These are phyloP conservation scores for Cucurbita argyrosperma DNA, from an alignment of 306 rosid genomes.

Conservation along the genomic window DNA sequence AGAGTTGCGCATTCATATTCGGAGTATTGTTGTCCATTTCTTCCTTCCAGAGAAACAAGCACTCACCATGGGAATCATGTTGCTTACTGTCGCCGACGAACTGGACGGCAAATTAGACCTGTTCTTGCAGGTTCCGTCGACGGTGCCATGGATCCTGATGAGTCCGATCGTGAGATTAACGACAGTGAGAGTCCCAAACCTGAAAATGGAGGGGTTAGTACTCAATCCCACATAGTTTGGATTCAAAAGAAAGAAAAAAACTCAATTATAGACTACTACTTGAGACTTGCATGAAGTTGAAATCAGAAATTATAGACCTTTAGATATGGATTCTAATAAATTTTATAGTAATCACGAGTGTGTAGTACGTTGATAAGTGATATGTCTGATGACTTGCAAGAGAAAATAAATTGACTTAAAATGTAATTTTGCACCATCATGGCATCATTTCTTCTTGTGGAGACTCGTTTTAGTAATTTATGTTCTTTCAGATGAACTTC, in stretches of 20 bases:
- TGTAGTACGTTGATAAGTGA: no score
- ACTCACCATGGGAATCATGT: constrained; percentile 25
- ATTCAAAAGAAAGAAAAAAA: neutral
- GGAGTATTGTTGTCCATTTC: constrained; percentile 19
- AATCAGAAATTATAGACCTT: no score
- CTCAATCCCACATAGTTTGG: neutral
- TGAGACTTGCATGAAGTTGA: no score
- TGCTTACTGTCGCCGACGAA: constrained; percentile 18
- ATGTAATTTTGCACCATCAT: no score
- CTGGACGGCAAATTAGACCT: constrained; percentile 31
- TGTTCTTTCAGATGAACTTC: constrained; percentile 35
- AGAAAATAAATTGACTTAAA: no score
- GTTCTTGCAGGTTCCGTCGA: constrained; percentile 23
- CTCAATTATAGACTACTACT: no score
- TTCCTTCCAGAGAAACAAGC: constrained; percentile 34
- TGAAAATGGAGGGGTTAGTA: constrained; percentile 43
- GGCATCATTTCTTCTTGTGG: no score
- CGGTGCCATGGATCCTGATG: constrained; percentile 40
- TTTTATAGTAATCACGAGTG: neutral
- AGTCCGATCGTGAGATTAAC: constrained; percentile 31
- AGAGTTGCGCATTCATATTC: constrained; percentile 29
- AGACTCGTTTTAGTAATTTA: neutral
- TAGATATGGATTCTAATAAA: neutral
- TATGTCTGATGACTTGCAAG: no score
- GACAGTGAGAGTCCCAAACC: constrained; percentile 25